Percentiles rank a stretch among this genome's conserved stretches.
Conservation (phyloP, 345 rosid species). For the Eucalyptus erythrocorys region DNA sequence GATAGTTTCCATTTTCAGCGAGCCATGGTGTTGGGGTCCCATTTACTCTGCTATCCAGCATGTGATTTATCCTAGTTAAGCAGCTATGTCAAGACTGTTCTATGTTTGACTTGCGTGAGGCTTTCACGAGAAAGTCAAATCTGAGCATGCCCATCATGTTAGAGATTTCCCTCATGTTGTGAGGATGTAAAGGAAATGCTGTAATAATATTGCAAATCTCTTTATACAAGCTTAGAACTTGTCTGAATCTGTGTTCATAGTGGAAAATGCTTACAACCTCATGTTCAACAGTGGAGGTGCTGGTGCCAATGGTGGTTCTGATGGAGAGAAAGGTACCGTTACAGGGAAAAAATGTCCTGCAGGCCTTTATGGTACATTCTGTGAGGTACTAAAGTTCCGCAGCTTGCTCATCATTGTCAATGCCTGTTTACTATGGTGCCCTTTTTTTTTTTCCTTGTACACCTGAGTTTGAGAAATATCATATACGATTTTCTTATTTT, state of each 20-base stretch:
- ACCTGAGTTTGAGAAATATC: background rate
- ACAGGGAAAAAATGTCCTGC: constrained; percentile 87
- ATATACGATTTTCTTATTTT: background rate
- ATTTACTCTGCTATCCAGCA: background rate
- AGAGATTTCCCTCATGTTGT: background rate
- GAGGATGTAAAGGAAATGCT: background rate
- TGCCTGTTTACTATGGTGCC: background rate
- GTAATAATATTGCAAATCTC: background rate
- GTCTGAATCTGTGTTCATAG: background rate
- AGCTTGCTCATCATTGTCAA: background rate
- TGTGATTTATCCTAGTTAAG: background rate
- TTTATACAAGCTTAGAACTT: background rate
- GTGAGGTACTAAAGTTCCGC: constrained; percentile 36
- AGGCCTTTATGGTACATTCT: constrained; percentile 93
- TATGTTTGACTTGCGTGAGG: background rate
- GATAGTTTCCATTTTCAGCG: background rate
- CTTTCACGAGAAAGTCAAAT: background rate
- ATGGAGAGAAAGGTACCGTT: constrained; percentile 77
- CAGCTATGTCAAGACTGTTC: background rate
- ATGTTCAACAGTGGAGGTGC: constrained; percentile 68
- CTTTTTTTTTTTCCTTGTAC: background rate
- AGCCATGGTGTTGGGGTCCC: background rate
- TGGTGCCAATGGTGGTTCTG: constrained; percentile 67
- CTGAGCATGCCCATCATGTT: background rate
- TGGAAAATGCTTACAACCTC: background rate